Percentiles rank a stretch among this genome's conserved stretches.
phyloP scores from a whole-genome alignment of 2,329 filamentous ascomycete species.

The Cladosporium austrohemisphaericum region DNA sequence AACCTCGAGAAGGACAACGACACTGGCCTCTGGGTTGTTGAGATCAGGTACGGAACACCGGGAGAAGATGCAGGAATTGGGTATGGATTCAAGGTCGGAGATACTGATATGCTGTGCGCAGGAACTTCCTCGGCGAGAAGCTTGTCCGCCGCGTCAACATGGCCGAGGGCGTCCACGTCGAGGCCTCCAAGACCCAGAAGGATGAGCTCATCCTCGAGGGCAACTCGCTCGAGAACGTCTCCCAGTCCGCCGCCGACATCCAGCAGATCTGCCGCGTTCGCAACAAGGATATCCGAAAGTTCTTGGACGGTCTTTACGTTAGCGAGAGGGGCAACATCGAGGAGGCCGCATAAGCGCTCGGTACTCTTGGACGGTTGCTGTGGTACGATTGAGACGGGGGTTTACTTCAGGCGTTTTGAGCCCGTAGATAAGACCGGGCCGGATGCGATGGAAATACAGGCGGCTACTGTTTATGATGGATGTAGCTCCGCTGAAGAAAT shows the following conservation, averaged over 20 bases:
- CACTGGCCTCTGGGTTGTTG: constrained; percentile 82
- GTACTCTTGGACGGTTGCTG: constrained; percentile 11
- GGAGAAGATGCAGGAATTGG: background rate
- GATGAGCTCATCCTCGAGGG: constrained; percentile 91
- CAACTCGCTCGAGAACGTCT: constrained; percentile 96
- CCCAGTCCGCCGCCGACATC: constrained; percentile 97
- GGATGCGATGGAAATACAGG: constrained; percentile 15
- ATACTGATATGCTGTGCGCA: constrained; percentile 37
- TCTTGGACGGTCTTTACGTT: constrained; percentile 99
- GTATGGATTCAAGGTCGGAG: background rate
- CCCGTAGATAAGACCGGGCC: constrained; percentile 14
- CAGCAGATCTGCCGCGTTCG: constrained; percentile 99
- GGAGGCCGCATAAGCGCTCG: constrained; percentile 52
- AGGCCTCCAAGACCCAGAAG: constrained; percentile 89
- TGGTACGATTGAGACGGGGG: constrained; percentile 12
- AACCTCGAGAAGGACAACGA: constrained; percentile 96
- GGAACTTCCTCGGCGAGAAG: constrained; percentile 99
- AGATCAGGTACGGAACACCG: constrained; percentile 69
- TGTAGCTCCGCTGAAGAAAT: constrained; percentile 16
- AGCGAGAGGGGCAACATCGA: constrained; percentile 88
- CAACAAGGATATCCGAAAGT: constrained; percentile 99
- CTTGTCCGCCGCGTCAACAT: constrained; percentile 89
- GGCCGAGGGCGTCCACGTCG: constrained; percentile 84
- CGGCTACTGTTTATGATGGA: constrained; percentile 13
- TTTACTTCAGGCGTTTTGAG: constrained; percentile 17